These are phyloP conservation scores for Leccinum pachyderme DNA, from an alignment of 1,284 basidiomycete genomes.

Conservation along the genomic window DNA sequence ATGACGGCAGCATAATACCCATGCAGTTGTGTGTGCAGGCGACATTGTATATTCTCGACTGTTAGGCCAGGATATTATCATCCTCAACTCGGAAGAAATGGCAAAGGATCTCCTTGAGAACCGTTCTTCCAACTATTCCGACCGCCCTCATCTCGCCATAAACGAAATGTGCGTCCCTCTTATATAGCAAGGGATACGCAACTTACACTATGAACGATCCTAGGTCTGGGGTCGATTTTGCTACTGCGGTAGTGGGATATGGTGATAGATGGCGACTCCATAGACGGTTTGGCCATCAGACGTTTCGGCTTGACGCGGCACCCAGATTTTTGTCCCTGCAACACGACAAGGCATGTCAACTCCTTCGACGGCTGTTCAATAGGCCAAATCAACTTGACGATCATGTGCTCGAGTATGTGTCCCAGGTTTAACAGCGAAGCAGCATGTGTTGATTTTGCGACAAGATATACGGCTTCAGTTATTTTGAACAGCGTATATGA, in stretches of 20 bases:
- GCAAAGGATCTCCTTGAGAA: slow-evolving; percentile 5
- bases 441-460: not conserved
- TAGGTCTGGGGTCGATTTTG: slow-evolving; percentile 40
- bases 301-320: slow-evolving; percentile 5
- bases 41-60: slow-evolving; percentile 5
- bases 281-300: slow-evolving; percentile 35
- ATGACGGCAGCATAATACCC: not conserved
- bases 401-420: slow-evolving; percentile 19
- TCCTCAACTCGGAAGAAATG: slow-evolving; percentile 9
- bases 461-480: slow-evolving; percentile 14
- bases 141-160: slow-evolving; percentile 3
- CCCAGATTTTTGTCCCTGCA: slow-evolving; percentile 24
- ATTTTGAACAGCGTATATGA: slow-evolving; percentile 12
- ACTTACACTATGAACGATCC: not conserved
- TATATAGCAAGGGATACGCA: not conserved
- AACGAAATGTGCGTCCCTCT: not conserved
- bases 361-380: slow-evolving; percentile 23
- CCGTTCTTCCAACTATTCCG: slow-evolving; percentile 5
- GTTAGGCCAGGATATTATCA: slow-evolving; percentile 7
- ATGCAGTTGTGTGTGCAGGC: not conserved
- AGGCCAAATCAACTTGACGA: slow-evolving; percentile 23
- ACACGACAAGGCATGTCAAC: slow-evolving; percentile 2
- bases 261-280: slow-evolving; percentile 39
- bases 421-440: not conserved
- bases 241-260: slow-evolving; percentile 34